Evolutionary conservation across 495 filamentous ascomycete species (phyloP).

Genomic region (Pseudomonodictys pantanalensis): DNA sequence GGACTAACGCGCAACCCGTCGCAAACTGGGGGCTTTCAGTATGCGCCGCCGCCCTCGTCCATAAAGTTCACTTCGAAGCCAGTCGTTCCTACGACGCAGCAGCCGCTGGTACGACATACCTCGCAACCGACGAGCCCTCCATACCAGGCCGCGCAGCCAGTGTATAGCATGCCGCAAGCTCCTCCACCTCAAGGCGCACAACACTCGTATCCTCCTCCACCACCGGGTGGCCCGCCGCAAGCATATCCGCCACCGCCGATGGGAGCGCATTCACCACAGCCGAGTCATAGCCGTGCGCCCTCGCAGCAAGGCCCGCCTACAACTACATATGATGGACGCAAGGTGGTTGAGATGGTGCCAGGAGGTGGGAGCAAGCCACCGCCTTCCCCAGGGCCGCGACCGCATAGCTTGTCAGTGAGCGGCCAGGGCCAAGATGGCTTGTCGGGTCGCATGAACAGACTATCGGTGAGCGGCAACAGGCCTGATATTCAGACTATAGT

Average conservation of each 20-base stretch:
- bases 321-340: conserved; percentile 18
- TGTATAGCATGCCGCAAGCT: conserved; percentile 11
- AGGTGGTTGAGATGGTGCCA: conserved; percentile 31
- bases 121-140: conserved; percentile 5
- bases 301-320: conserved; percentile 20
- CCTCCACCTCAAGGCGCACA: no score
- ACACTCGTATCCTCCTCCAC: conserved; percentile 12
- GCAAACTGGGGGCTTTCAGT: conserved; percentile 31
- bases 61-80: conserved; percentile 40
- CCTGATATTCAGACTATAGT: conserved; percentile 35
- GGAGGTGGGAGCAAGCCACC: conserved; percentile 21
- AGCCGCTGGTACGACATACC: conserved; percentile 16
- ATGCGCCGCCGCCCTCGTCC: conserved; percentile 35
- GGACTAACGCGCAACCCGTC: conserved; percentile 9
- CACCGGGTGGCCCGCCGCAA: conserved; percentile 5
- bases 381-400: conserved; percentile 25
- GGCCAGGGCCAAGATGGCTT: conserved; percentile 28
- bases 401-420: conserved; percentile 29
- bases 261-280: conserved; percentile 12
- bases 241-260: conserved; percentile 23
- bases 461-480: conserved; percentile 40
- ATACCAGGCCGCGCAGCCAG: conserved; percentile 2
- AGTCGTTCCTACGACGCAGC: conserved; percentile 22
- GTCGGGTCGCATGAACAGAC: conserved; percentile 34
- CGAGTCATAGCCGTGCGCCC: conserved; percentile 5